Evolutionary conservation across 2,329 filamentous ascomycete genomes (phyloP).

Genomic region (Ophiocordyceps camponoti-saundersi): DNA sequence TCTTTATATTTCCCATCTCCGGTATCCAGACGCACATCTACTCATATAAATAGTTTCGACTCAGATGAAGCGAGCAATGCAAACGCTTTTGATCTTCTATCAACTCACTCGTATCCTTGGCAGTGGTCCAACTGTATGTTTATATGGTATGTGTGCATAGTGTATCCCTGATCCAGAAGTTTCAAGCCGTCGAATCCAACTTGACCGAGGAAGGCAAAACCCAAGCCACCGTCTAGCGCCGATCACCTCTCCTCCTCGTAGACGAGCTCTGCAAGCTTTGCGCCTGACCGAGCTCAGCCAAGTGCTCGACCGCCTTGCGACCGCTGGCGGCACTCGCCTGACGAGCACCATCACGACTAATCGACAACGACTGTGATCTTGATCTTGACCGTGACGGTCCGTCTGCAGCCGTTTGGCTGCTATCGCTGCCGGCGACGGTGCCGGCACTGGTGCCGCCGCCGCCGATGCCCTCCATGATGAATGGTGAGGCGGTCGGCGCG

Average conservation of each 20-base stretch:
- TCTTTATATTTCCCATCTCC: no score
- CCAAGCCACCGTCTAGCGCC: conserved; percentile 3
- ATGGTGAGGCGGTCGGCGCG: conserved; percentile 56
- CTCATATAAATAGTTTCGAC: no score
- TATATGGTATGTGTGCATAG: no score
- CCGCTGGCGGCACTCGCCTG: conserved; percentile 9
- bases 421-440: conserved; percentile 3
- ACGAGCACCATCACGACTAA: conserved; percentile 9
- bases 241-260: conserved; percentile 10
- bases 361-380: conserved; percentile 1
- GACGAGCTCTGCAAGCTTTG: conserved; percentile 13
- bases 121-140: no score
- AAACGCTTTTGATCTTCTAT: no score
- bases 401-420: conserved; percentile 5
- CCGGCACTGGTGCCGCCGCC: conserved; percentile 21
- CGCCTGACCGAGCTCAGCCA: conserved; percentile 15
- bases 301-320: conserved; percentile 16
- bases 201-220: not conserved
- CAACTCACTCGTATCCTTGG: no score
- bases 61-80: no score
- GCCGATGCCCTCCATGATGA: conserved; percentile 61
- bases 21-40: no score
- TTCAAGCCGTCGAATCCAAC: no score
- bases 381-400: conserved; percentile 4
- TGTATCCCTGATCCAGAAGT: no score